Evolutionary conservation across 2,329 filamentous ascomycete species (phyloP).

Genomic region (Coniochaeta sp.): DNA sequence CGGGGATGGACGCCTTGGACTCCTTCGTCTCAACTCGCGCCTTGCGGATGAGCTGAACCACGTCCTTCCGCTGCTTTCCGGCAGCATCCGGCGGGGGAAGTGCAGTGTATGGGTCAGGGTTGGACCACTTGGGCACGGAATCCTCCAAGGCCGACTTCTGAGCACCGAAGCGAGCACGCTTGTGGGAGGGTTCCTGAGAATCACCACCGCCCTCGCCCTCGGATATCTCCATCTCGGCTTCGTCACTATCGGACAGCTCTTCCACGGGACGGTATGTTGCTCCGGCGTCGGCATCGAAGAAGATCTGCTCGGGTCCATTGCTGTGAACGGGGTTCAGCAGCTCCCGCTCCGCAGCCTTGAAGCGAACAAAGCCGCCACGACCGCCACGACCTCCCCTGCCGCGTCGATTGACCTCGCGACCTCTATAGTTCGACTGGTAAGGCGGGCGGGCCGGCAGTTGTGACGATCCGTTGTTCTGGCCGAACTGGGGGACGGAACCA

Average conservation of each 20-base stretch:
- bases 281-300: constrained; percentile 36
- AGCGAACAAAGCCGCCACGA: constrained; percentile 25
- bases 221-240: constrained; percentile 59
- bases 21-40: constrained; percentile 59
- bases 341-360: constrained; percentile 39
- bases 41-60: constrained; percentile 88
- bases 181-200: constrained; percentile 28
- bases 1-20: constrained; percentile 39
- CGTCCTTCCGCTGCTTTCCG: constrained; percentile 70
- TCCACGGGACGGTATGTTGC: constrained; percentile 49
- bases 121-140: constrained; percentile 76
- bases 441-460: not conserved
- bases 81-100: constrained; percentile 73
- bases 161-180: constrained; percentile 30
- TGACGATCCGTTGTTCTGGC: not conserved
- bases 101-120: constrained; percentile 88
- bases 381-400: constrained; percentile 4
- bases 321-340: constrained; percentile 37
- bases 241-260: constrained; percentile 55
- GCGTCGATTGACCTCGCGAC: not conserved
- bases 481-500: constrained; percentile 2
- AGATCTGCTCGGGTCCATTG: constrained; percentile 34
- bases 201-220: constrained; percentile 34
- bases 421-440: not conserved
- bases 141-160: constrained; percentile 29